These are phyloP conservation scores for Neonothopanus nambi DNA, from an alignment of 1,284 basidiomycete species.

Conservation along the genomic window DNA sequence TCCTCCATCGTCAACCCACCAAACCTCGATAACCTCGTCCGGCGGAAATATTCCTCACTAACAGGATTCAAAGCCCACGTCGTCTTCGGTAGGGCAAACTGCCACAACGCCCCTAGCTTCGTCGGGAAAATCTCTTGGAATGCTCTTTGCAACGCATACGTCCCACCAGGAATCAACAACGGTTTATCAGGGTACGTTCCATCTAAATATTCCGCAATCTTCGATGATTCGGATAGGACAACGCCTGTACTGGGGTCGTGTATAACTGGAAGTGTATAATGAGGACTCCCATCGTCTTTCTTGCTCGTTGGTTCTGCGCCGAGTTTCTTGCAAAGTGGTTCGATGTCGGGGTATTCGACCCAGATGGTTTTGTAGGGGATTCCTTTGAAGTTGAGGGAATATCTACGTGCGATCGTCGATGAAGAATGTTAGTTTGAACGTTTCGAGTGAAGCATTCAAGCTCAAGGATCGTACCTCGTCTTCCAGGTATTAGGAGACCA, in stretches of 20 bases:
- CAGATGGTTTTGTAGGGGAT: conserved; percentile 41
- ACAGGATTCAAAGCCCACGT: conserved; percentile 27
- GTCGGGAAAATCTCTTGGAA: conserved; percentile 24
- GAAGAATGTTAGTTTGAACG: too few relatives aligned
- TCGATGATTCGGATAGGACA: conserved; percentile 34
- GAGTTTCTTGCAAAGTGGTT: conserved; percentile 27
- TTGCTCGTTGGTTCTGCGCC: conserved; percentile 23
- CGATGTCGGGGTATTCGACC: conserved; percentile 44
- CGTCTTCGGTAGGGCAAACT: neutral
- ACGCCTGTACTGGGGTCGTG: conserved; percentile 29
- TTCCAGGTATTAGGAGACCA: too few relatives aligned
- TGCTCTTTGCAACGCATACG: conserved; percentile 23
- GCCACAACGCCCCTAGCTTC: neutral
- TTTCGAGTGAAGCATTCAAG: too few relatives aligned
- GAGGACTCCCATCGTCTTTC: conserved; percentile 25
- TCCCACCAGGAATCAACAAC: conserved; percentile 28
- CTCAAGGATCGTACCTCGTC: too few relatives aligned
- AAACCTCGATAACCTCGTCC: conserved; percentile 27
- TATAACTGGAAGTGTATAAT: conserved; percentile 41
- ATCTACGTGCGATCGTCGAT: too few relatives aligned
- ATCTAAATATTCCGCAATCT: conserved; percentile 40
- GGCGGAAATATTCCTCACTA: conserved; percentile 35
- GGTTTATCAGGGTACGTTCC: conserved; percentile 31
- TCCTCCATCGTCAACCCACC: conserved; percentile 34
- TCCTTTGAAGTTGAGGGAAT: conserved; percentile 39